Conservation (phyloP, 2,329 filamentous ascomycete genomes). For the Monilinia fructicola region DNA sequence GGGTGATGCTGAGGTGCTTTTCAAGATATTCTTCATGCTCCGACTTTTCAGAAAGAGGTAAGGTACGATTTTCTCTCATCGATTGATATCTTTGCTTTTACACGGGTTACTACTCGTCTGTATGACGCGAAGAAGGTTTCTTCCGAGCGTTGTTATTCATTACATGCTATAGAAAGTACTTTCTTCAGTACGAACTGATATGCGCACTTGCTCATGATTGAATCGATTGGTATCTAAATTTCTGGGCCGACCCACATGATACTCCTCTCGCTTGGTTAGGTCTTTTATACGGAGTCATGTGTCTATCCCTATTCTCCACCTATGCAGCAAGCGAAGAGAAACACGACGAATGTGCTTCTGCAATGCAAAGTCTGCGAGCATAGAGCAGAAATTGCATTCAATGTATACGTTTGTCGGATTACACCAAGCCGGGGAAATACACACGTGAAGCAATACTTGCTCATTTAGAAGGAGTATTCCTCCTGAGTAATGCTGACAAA, state of each 20-base stretch:
- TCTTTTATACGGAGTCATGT: constrained; percentile 44
- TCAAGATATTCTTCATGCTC: no score
- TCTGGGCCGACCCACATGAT: constrained; percentile 48
- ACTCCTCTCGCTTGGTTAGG: constrained; percentile 51
- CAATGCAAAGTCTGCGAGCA: constrained; percentile 49
- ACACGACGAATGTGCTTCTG: constrained; percentile 47
- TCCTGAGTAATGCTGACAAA: constrained; percentile 49
- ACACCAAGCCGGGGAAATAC: constrained; percentile 49
- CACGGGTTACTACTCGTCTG: no score
- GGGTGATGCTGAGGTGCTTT: no score
- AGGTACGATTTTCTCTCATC: no score
- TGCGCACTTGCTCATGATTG: not conserved
- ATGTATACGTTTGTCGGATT: constrained; percentile 52
- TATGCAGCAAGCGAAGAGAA: constrained; percentile 47
- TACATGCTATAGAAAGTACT: not conserved
- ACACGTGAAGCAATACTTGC: constrained; percentile 54
- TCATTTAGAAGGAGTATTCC: constrained; percentile 50
- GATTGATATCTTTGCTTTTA: no score
- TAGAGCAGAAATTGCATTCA: constrained; percentile 53
- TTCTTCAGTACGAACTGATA: not conserved
- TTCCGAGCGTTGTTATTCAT: constrained; percentile 16
- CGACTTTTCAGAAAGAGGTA: no score
- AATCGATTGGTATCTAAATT: constrained; percentile 47
- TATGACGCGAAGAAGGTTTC: not conserved
- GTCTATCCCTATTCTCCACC: constrained; percentile 43